These are phyloP conservation scores for Coemansia sp. DNA, from an alignment of 192 early-diverging fungal species.

Conservation along the genomic window DNA sequence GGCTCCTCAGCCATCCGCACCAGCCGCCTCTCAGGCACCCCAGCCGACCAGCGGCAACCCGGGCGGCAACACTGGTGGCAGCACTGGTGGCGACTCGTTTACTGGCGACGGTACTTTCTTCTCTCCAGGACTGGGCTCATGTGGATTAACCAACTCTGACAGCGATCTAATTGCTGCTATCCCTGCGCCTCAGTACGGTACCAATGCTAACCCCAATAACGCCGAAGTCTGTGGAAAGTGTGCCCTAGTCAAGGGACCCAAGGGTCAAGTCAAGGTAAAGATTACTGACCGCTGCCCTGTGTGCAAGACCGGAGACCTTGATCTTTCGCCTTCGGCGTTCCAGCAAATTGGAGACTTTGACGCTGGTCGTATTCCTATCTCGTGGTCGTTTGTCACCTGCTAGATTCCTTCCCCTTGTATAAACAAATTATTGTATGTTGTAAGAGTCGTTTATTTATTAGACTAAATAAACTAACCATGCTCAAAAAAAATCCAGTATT, in stretches of 20 bases:
- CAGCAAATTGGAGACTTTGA: slow-evolving; percentile 54
- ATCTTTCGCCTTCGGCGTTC: slow-evolving; percentile 57
- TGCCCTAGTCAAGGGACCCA: slow-evolving; percentile 46
- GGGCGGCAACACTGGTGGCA: background rate
- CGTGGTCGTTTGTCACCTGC: slow-evolving; percentile 54
- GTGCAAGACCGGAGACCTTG: slow-evolving; percentile 55
- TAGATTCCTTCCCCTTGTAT: background rate
- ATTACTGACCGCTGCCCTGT: slow-evolving; percentile 58
- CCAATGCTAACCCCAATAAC: slow-evolving; percentile 50
- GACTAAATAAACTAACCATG: no score
- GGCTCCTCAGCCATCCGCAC: background rate
- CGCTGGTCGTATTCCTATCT: slow-evolving; percentile 55
- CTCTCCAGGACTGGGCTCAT: slow-evolving; percentile 57
- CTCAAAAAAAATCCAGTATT: background rate
- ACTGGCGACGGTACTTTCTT: slow-evolving; percentile 61
- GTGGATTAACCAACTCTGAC: slow-evolving; percentile 52
- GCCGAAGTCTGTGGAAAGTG: slow-evolving; percentile 56
- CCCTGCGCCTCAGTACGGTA: slow-evolving; percentile 57
- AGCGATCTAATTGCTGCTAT: slow-evolving; percentile 58
- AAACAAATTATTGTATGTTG: background rate
- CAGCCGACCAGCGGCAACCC: slow-evolving; percentile 7
- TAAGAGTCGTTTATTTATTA: background rate
- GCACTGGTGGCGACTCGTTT: slow-evolving; percentile 24
- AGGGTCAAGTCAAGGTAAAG: slow-evolving; percentile 54
- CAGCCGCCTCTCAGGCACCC: background rate